Base-by-base conservation (phyloP, 2,329 filamentous ascomycete genomes). In the Microsporum ferrugineum region DNA sequence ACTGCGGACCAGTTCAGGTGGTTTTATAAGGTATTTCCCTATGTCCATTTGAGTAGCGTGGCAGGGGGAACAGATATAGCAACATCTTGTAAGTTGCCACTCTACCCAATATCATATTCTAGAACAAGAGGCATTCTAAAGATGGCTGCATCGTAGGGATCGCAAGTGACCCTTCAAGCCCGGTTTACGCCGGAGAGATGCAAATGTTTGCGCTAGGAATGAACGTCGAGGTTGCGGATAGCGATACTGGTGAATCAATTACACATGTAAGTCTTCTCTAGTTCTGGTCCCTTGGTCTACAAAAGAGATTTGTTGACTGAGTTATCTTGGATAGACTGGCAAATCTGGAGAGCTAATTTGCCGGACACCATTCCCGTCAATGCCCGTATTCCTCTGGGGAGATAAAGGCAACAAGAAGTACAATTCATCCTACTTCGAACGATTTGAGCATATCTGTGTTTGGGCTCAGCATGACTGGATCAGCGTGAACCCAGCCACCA, bases 31-130 rank as follows among this genome's bases (percentile, higher is more conserved):
- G 71, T 68, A 36, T 79, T 76, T 64, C 75, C 71, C 5, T 62
- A 64, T 45, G 67, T 75, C 33, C 77, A 74, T 65, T 69, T 79
- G 3, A 75, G 73, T 27, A 73, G 68, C 56, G 69, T 77, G 3
- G 77, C 77, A 3, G 78, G 78, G 17, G 78, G 78, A 7, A 80
- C 78, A 0, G 78, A 80, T 60, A 73, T 77, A 8, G 75, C 73
- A 0, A 77, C 76, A 2, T 76, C 73, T 1, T 75, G 62, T 65
- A 56, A 49, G 63, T 60, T 56, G 2, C 23, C 23, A 23, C 7
- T n/a, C 8, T 10, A 10, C 12, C 12, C n/a, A 10, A 27, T 34
- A 47, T 33, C 17, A 23, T n/a, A 31, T 27, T n/a, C 34, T 36
- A 7, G 29, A 27, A 23, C 43, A 8, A 39, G 10, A 31, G 5